Evolutionary conservation across 306 rosid species (phyloP), one percentile per base, ranked within the genome.

Genomic region (Ochetophila trinervis): DNA sequence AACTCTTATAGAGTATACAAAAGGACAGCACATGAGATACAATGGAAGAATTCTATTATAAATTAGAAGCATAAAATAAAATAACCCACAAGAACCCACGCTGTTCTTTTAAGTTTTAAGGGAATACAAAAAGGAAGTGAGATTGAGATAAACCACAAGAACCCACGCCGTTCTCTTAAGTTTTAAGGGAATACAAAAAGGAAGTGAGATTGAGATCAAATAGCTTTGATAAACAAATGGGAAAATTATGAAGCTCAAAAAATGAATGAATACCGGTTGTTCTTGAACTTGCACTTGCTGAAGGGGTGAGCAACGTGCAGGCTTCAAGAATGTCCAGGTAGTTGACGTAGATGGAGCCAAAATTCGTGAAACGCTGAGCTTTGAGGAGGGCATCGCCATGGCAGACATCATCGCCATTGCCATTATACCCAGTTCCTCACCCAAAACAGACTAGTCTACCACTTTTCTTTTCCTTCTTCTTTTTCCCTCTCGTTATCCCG

Each of bases 221-320:
- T 13, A 20, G 54, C 50, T 9, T 49, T 15, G 53, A 5, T 13
- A 50, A 50, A 49, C 6, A 17, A 50, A n/a, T 2, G 4, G 8
- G 19, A 4, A 1, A 50, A 16, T 14, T 16, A 8, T 19, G 54
- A 62, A 57, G 51, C 8, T 13, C 13, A 23, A 45, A 51, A 37
- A 15, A 27, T 47, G 57, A 62, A 42, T 44, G 19, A 3, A 60
- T 74, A 78, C 81, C 86, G 74, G 78, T 54, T 40, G 36, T 32
- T 62, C 52, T 62, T 47, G 55, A 51, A 71, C 74, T 65, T 67
- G 80, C 17, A 74, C 56, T 72, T 77, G 88, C 23, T 65, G 80
- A 67, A 79, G 27, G 1, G 87, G 79, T 6, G 80, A 2, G 61
- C 93, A 86, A 57, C 52, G 72, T 5, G 68, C 20, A 5, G 80